These are phyloP conservation scores for Marchantia paleacea DNA, from an alignment of 225 moss, liverwort and hornwort genomes.

Conservation along the genomic window DNA sequence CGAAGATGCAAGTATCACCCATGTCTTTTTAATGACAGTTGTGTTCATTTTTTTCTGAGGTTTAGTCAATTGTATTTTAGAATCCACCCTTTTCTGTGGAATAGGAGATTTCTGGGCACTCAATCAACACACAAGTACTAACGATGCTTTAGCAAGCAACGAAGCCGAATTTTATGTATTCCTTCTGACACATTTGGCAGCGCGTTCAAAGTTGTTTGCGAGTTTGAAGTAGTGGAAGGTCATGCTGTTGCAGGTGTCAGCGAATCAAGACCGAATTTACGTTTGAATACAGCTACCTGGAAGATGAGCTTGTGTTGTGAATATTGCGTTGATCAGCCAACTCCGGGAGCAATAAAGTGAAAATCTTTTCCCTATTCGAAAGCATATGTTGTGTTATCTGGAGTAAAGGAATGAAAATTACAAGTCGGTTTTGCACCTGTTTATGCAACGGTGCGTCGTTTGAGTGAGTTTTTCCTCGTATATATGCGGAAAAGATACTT, in stretches of 20 bases:
- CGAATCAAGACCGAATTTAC: slow-evolving; percentile 30
- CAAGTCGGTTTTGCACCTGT: too few species aligned
- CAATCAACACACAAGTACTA: background rate
- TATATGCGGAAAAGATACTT: too few species aligned
- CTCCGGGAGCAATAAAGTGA: slow-evolving; percentile 6
- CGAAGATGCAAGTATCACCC: background rate
- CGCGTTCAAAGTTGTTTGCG: background rate
- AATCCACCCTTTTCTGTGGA: background rate
- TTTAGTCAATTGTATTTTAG: background rate
- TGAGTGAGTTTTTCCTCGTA: too few species aligned
- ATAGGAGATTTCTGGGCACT: background rate
- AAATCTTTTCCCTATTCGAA: background rate
- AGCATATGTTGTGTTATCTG: background rate
- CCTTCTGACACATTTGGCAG: background rate
- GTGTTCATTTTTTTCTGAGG: background rate
- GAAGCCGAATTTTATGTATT: background rate
- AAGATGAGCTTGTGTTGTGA: slow-evolving; percentile 27
- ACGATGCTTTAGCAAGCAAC: background rate
- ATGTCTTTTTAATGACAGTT: background rate
- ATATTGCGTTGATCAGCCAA: slow-evolving; percentile 4
- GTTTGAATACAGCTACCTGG: slow-evolving; percentile 25
- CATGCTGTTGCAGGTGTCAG: slow-evolving; percentile 22
- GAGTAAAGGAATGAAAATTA: too few species aligned
- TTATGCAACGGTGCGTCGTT: too few species aligned
- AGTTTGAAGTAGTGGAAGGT: background rate